Conservation (phyloP, 2,329 filamentous ascomycete species). For the Whalleya microplaca region DNA sequence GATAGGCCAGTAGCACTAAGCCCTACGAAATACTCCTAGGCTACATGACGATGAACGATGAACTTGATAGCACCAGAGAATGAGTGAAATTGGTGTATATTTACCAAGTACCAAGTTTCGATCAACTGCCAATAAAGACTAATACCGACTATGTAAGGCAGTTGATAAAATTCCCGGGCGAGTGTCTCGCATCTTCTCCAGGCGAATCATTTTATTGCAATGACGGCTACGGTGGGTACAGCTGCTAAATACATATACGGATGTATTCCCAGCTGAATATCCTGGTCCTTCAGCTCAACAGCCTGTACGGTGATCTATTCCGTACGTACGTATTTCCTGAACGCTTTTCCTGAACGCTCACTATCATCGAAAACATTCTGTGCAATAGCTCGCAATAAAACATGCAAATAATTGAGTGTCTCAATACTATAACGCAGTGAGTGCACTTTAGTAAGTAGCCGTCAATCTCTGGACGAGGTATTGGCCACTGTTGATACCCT, state of each 20-base stretch:
- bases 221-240: neutral
- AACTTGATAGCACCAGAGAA: neutral
- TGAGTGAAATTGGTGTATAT: too few species aligned
- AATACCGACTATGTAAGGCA: too few species aligned
- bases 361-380: too few species aligned
- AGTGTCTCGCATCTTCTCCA: too few species aligned
- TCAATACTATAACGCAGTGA: neutral
- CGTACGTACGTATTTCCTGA: too few species aligned
- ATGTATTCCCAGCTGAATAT: neutral
- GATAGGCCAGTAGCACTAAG: neutral
- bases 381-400: neutral
- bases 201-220: neutral
- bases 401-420: neutral
- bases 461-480: slow-evolving; percentile 79
- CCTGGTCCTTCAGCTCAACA: neutral
- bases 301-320: neutral
- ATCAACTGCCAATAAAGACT: too few species aligned
- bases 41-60: neutral
- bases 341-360: too few species aligned
- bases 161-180: too few species aligned
- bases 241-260: neutral
- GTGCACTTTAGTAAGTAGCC: slow-evolving; percentile 65
- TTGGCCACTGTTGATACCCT: slow-evolving; percentile 75
- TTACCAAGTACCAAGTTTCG: too few species aligned
- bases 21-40: neutral